Evolutionary conservation across 2,329 filamentous ascomycete genomes (phyloP), one percentile per base, ranked within the genome.

Genomic region (Botrytis squamosa): DNA sequence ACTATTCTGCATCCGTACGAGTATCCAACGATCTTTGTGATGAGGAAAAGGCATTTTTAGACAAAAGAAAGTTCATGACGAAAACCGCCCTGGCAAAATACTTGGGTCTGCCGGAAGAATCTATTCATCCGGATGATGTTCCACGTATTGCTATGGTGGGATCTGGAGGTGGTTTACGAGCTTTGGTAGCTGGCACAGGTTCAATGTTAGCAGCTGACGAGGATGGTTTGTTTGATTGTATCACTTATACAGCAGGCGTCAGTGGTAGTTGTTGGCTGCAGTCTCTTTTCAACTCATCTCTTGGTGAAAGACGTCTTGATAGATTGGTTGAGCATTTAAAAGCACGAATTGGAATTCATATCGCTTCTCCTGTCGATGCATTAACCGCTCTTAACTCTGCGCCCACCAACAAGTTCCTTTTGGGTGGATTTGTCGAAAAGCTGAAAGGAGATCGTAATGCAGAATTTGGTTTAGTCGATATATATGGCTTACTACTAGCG

Each of bases 251-350:
- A 0, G 94, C 95, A 8, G 96, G 96, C 1, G 96, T 99, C 67
- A 98, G 94, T 80, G 96, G 96, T 0, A 97, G 93, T 76, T 98
- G 96, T 82, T 99, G 96, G 96, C 86, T 98, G 9, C 95, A 98
- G 81, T 87, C 93, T 0, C 86, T 99, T 6, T 97, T 93, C 81
- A 91, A 96, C 80, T 95, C 93, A 0, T 93, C 93, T 0, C 87
- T 98, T 73, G 88, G 91, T 0, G 86, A 87, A 25, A 89, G 90
- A 72, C 89, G 88, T 75, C 88, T 97, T 77, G 85, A 87, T 36
- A 88, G 86, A 55, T 86, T 97, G 33, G 88, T 98, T 57, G 89
- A 95, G 16, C 96, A 99, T 80, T 84, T 99, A 71, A 98, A 97
- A 82, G 88, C 91, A 68, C 89, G 96, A 40, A 87, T 98, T 6